Evolutionary conservation across 768 basidiomycete genomes (phyloP).

Genomic region (Tricholoma saponaceum): DNA sequence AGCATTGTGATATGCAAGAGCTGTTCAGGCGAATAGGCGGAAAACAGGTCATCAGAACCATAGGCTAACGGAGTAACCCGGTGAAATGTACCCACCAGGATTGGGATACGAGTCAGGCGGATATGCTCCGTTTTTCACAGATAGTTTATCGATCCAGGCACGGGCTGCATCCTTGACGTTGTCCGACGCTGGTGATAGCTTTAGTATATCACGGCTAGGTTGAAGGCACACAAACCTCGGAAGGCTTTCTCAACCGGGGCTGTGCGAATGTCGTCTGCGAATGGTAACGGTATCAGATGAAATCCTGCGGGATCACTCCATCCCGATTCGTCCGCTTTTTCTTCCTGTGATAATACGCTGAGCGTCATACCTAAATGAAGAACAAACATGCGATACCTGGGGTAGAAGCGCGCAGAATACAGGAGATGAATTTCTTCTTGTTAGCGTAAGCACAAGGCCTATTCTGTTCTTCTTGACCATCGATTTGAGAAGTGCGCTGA

Average conservation of each 20-base stretch:
- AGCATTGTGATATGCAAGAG: conserved; percentile 83
- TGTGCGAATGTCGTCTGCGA: conserved; percentile 87
- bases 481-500: conserved; percentile 79
- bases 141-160: conserved; percentile 75
- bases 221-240: conserved; percentile 42
- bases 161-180: conserved; percentile 62
- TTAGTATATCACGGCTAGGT: neutral
- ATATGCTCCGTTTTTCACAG: conserved; percentile 75
- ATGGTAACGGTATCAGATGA: conserved; percentile 91
- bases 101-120: conserved; percentile 89
- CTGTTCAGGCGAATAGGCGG: conserved; percentile 31
- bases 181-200: conserved; percentile 52
- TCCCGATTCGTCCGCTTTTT: conserved; percentile 64
- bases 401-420: conserved; percentile 83
- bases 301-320: conserved; percentile 87
- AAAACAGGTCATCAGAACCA: conserved; percentile 1
- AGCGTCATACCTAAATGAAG: neutral
- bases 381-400: conserved; percentile 47
- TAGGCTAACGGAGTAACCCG: conserved; percentile 1
- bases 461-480: conserved; percentile 81
- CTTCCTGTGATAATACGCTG: conserved; percentile 43
- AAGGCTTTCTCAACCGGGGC: conserved; percentile 65
- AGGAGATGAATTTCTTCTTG: conserved; percentile 70
- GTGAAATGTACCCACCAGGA: conserved; percentile 57
- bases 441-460: conserved; percentile 68